Base-by-base conservation (phyloP, 352 stramenopile species). In the Saprolegnia parasitica region DNA sequence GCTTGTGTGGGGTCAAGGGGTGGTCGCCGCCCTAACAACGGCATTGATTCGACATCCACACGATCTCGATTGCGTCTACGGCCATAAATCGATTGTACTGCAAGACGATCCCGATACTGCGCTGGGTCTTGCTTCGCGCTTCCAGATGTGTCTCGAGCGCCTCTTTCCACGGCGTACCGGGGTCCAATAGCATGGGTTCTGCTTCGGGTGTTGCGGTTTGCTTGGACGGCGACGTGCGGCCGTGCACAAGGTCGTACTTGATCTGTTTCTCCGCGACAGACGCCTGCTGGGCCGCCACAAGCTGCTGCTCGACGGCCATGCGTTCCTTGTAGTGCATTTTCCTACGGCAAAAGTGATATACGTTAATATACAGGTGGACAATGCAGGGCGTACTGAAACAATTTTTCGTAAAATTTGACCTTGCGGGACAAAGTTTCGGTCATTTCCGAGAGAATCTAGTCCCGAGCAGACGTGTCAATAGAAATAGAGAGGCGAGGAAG, bases 371-470 rank as follows among this genome's bases (percentile, higher is more conserved):
- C 5, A 24, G 37, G 39, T 26, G 9, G n/a, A 35, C 15, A n/a
- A 65, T 35, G 0, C 26, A 20, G 5, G 39, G 29, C 40, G 35
- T 49, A 65, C 56, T 52, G 40, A 32, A 90, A 84, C 16, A 90
- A 61, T 39, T 88, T 80, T 40, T 88, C 80, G 71, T 87, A 90
- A 52, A 90, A 88, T 46, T 80, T 81, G 32, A 90, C 60, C 42
- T 84, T 87, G 60, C 83, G 80, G 65, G 77, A 88, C 18, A 90
- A 56, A 0, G 65, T 76, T 3, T 72, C 68, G 21, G 82, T 87
- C 80, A 90, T 90, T 24, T 86, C 78, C n/a, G 87, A 78, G 18
- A 85, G 77, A 6, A 90, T 74, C 50, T 80, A 73, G 72, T 81
- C 80, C 23, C 86, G 13, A n/a, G 8, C 3, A 49, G 42, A 8